Conservation (phyloP, 805 yeast species). For the Monosporozyma siamensis region DNA sequence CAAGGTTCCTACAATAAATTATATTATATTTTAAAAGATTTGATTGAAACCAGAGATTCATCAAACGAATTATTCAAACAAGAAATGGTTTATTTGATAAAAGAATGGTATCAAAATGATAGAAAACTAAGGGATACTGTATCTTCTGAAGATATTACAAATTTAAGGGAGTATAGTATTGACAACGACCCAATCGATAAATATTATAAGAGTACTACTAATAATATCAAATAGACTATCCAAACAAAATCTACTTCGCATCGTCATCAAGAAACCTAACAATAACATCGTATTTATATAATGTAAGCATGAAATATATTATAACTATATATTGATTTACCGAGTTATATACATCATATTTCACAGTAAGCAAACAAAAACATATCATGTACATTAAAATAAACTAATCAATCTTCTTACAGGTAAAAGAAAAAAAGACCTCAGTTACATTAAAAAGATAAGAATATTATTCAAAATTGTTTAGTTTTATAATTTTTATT, state of each 20-base stretch:
- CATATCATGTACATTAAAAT: background rate
- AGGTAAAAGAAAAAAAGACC: background rate
- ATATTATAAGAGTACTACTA: constrained; percentile 36
- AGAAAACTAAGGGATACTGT: constrained; percentile 52
- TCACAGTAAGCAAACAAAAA: background rate
- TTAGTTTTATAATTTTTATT: too few species aligned
- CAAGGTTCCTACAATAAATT: constrained; percentile 58
- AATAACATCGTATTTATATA: background rate
- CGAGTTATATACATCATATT: background rate
- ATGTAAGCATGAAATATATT: background rate
- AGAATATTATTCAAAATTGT: too few species aligned
- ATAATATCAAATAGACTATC: constrained; percentile 10
- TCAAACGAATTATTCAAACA: constrained; percentile 39
- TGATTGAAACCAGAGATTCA: constrained; percentile 53
- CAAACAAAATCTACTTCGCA: constrained; percentile 3
- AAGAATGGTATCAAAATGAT: constrained; percentile 59
- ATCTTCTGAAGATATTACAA: constrained; percentile 36
- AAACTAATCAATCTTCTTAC: background rate
- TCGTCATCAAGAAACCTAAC: background rate
- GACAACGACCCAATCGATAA: constrained; percentile 50
- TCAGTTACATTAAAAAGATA: too few species aligned
- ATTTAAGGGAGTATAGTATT: constrained; percentile 38
- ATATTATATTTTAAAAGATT: constrained; percentile 52
- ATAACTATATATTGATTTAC: background rate
- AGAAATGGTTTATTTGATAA: constrained; percentile 57